Conservation (phyloP, 495 filamentous ascomycete genomes). For the Penicillium goetzii region DNA sequence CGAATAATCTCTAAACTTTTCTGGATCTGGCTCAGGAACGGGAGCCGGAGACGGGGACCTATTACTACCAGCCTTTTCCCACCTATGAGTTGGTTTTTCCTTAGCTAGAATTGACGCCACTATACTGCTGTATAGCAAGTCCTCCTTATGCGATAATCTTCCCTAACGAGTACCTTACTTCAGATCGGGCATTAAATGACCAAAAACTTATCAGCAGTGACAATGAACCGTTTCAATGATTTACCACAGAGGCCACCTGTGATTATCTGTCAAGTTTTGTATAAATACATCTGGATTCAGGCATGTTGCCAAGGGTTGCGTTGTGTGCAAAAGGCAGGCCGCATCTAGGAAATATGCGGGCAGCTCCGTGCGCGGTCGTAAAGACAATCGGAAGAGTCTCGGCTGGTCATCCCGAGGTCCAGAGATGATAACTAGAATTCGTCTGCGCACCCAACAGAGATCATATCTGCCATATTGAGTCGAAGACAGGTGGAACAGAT, state of each 20-base stretch:
- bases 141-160: no score
- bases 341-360: neutral
- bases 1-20: neutral
- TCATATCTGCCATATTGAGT: no score
- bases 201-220: neutral
- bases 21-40: neutral
- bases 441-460: no score
- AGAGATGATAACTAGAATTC: no score
- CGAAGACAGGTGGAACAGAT: no score
- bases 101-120: no score
- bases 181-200: no score
- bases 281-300: neutral
- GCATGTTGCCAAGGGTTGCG: neutral
- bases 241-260: neutral
- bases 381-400: neutral
- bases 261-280: neutral
- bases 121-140: no score
- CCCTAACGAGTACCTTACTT: no score
- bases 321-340: neutral
- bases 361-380: neutral
- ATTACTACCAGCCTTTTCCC: neutral
- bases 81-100: neutral
- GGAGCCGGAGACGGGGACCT: neutral
- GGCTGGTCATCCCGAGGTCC: no score
- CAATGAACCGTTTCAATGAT: neutral